A percentile compares a stretch with the other conserved stretches of the same genome.
These are phyloP conservation scores for Monosporascus sp. DNA, from an alignment of 2,329 filamentous ascomycete genomes.

Conservation along the genomic window DNA sequence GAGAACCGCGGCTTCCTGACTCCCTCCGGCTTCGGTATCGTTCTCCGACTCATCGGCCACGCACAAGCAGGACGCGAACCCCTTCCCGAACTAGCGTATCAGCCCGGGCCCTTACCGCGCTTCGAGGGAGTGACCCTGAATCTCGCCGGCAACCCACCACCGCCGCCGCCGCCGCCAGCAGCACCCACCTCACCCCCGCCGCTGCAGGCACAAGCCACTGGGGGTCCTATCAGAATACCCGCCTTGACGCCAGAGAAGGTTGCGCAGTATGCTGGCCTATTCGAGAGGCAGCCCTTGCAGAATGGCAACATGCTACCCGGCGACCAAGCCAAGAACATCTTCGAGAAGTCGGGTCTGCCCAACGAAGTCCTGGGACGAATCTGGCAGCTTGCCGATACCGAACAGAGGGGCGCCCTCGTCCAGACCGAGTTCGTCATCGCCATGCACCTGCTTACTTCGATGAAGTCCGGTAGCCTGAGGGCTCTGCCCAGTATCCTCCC, in stretches of 20 bases:
- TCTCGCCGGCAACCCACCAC: conserved; percentile 31
- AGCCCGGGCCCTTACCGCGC: conserved; percentile 82
- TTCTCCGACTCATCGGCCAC: conserved; percentile 90
- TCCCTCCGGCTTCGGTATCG: conserved; percentile 87
- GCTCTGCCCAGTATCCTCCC: conserved; percentile 77
- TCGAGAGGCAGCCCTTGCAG: conserved; percentile 80
- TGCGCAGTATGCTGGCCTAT: conserved; percentile 80
- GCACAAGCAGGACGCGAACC: conserved; percentile 85
- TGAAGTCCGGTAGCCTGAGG: conserved; percentile 77
- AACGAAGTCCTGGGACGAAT: conserved; percentile 91
- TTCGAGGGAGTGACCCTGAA: conserved; percentile 75
- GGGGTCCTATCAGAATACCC: conserved; percentile 77
- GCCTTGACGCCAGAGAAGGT: conserved; percentile 85
- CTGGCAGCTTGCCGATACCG: conserved; percentile 91
- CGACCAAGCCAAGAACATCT: conserved; percentile 87
- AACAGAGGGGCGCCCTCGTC: conserved; percentile 82
- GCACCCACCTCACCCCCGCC: conserved; percentile 39
- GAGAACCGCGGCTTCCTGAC: conserved; percentile 95
- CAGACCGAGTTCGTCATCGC: conserved; percentile 94
- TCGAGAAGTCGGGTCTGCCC: conserved; percentile 84
- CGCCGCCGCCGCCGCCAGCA: conserved; percentile 39
- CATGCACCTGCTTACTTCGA: conserved; percentile 93
- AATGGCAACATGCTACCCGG: conserved; percentile 70
- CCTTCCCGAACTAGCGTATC: conserved; percentile 73
- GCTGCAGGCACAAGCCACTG: conserved; percentile 54